Conservation (phyloP, 441 rosid genomes). For the Pelargonium fulgidum region DNA sequence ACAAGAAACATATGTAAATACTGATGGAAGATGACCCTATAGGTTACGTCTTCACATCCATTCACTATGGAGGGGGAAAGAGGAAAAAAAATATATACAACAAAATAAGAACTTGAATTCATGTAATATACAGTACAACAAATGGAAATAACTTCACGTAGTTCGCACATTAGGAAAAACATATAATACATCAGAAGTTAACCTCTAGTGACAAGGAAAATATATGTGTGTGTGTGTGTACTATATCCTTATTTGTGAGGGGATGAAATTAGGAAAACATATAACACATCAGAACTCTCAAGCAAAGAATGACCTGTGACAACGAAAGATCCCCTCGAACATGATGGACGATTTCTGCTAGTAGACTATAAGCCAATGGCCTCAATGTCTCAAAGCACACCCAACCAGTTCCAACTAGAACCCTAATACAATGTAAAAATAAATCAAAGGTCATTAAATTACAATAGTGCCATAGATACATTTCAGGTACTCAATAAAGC, state of each 20-base stretch:
- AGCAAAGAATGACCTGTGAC: slow-evolving; percentile 52
- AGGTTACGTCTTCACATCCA: background rate
- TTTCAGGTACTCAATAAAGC: background rate
- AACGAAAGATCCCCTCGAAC: slow-evolving; percentile 84
- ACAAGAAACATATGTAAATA: background rate
- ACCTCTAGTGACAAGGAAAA: slow-evolving; percentile 14
- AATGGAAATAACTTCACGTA: background rate
- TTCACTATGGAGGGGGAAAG: background rate
- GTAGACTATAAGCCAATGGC: slow-evolving; percentile 94
- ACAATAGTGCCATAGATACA: slow-evolving; percentile 3
- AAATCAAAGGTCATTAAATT: background rate
- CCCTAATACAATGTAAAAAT: slow-evolving; percentile 1
- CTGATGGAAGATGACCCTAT: background rate
- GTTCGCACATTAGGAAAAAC: no score
- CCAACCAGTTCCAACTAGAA: slow-evolving; percentile 85
- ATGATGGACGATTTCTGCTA: slow-evolving; percentile 99
- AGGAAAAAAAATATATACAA: background rate
- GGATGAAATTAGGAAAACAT: slow-evolving; percentile 12
- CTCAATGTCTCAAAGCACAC: slow-evolving; percentile 96
- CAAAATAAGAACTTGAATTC: background rate
- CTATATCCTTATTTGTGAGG: slow-evolving; percentile 13
- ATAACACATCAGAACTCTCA: slow-evolving; percentile 2
- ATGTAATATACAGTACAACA: background rate
- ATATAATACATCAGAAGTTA: no score
- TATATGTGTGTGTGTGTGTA: no score